Evolutionary conservation across 2,329 filamentous ascomycete genomes (phyloP).

Genomic region (Epichloe uncinata): DNA sequence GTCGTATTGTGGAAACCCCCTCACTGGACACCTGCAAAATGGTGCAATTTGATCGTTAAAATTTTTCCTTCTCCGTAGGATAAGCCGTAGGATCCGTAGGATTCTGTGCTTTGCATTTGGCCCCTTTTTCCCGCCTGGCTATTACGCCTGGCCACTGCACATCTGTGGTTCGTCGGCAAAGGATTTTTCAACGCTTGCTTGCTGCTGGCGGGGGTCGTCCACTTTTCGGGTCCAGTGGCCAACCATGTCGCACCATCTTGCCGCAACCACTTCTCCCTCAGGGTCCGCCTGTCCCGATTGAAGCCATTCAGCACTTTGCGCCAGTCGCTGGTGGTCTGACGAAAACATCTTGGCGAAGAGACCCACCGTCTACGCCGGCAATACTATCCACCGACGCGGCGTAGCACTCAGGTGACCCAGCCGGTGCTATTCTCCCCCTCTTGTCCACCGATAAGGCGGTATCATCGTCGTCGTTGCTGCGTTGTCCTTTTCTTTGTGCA

Average conservation of each 20-base stretch:
- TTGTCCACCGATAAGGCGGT: constrained; percentile 3
- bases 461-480: constrained; percentile 9
- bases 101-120: too few relatives aligned
- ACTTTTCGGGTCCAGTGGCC: constrained; percentile 3
- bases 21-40: too few relatives aligned
- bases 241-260: constrained; percentile 1
- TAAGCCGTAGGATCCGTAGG: too few relatives aligned
- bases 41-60: background rate
- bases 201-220: constrained; percentile 2
- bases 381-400: constrained; percentile 16
- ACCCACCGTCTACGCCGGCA: constrained; percentile 17
- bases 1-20: background rate
- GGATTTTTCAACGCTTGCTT: background rate
- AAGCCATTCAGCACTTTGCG: background rate
- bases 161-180: background rate
- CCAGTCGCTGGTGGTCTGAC: background rate
- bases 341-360: constrained; percentile 6
- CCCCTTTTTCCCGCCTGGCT: too few relatives aligned
- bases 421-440: constrained; percentile 5
- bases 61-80: too few relatives aligned
- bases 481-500: constrained; percentile 10
- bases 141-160: too few relatives aligned
- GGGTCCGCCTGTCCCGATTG: constrained; percentile 1
- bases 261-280: constrained; percentile 2
- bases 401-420: constrained; percentile 13